phyloP scores from a whole-genome alignment of 1,284 basidiomycete species.

The Trichosporon faecale region DNA sequence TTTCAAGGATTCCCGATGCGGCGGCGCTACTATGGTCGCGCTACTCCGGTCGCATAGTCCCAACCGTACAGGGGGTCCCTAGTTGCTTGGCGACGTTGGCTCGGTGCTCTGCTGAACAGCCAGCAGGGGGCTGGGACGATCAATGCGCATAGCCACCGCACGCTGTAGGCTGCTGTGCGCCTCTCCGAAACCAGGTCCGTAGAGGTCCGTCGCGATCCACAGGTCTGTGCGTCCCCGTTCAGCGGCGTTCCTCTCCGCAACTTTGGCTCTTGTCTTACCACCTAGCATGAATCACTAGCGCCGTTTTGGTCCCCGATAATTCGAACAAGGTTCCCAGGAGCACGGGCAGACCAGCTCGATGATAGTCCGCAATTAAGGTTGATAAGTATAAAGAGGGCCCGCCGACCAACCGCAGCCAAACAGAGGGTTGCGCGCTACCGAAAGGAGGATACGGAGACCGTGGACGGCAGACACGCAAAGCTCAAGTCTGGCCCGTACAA shows the following conservation, averaged over 20 bases:
- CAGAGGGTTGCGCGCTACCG: background rate
- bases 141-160: no score
- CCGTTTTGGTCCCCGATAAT: background rate
- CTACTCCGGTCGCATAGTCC: no score
- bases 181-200: background rate
- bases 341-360: background rate
- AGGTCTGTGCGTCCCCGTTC: background rate
- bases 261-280: background rate
- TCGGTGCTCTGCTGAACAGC: no score
- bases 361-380: slow-evolving; percentile 9
- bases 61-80: no score
- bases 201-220: background rate
- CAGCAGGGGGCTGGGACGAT: no score
- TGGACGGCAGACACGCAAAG: background rate
- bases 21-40: no score
- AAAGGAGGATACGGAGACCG: background rate
- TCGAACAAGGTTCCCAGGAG: slow-evolving; percentile 1
- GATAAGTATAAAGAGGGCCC: background rate
- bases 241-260: slow-evolving; percentile 1
- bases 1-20: no score
- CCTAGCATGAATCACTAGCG: background rate
- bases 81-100: no score
- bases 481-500: background rate
- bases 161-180: background rate
- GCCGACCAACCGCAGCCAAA: background rate